Base-by-base conservation (phyloP, 257 asterid species). In the Eucommia ulmoides region DNA sequence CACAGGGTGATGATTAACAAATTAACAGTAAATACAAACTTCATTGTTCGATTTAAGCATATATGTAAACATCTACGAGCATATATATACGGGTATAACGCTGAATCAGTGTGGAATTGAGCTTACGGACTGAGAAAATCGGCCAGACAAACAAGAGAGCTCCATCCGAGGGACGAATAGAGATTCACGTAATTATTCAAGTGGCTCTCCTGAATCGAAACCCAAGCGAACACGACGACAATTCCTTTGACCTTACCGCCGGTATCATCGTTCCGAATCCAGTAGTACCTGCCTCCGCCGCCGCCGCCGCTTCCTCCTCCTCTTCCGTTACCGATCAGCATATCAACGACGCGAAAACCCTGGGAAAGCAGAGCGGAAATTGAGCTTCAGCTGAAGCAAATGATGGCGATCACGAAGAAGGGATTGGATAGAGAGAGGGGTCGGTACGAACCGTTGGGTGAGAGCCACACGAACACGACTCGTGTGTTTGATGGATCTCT, bases 211-310 rank as follows among this genome's bases (percentile, higher is more conserved):
- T 83, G 66, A 66, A 94, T 81, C 2, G 89, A 86, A 81, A 86
- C 69, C 98, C 96, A 91, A 45, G 89, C 74, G 53, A 91, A 91
- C 17, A 83, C 70, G 71, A 86, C 95, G 19, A 91, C 94, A 23
- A 83, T 75, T 9, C 99, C 99, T 65, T 79, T 93, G 26, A 68
- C 80, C 63, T 74, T 68, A 9, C 75, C 82, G 41, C 66, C 68
- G n/a, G n/a, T n/a, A n/a, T n/a, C n/a, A 51, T 75, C 93, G 61
- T 70, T 81, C 64, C 88, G 83, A 51, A 81, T 84, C 97, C 99
- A 91, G 51, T 91, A 83, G 51, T 71, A 56, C 33, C 71, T 83
- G 9, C 95, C 94, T 11, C 97, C 95, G 8, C n/a, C n/a, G n/a
- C n/a, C 77, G 81, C 44, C 95, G 93, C 99, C 96, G 83, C 96